Conservation (phyloP, 2,329 filamentous ascomycete species). For the Neurospora sp. region DNA sequence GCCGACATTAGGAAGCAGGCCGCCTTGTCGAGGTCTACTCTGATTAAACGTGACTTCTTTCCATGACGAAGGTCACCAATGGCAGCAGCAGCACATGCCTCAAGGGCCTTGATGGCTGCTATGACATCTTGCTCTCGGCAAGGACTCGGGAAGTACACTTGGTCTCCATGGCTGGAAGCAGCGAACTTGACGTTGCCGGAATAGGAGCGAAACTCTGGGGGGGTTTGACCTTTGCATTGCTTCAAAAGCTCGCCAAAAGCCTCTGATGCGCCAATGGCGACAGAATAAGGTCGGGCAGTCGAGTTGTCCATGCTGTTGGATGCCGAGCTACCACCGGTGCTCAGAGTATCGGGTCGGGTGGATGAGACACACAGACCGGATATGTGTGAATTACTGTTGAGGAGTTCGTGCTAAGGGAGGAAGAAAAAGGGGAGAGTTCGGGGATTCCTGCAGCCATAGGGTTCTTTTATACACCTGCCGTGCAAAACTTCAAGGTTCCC, state of each 20-base stretch:
- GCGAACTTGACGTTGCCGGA: conserved; percentile 22
- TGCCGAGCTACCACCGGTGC: not conserved
- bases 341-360: not conserved
- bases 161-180: conserved; percentile 20
- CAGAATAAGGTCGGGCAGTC: conserved; percentile 18
- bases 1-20: conserved; percentile 48
- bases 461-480: not conserved
- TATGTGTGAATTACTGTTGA: not conserved
- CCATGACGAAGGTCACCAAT: conserved; percentile 46
- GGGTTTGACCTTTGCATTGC: conserved; percentile 22
- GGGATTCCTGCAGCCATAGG: not conserved
- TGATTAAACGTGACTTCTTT: conserved; percentile 27
- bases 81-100: conserved; percentile 48
- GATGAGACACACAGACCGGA: not conserved
- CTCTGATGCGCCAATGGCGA: conserved; percentile 21
- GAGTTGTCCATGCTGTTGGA: not conserved
- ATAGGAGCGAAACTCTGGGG: conserved; percentile 21
- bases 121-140: conserved; percentile 30
- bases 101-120: conserved; percentile 45
- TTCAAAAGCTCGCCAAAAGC: conserved; percentile 21
- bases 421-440: not conserved
- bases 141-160: conserved; percentile 29
- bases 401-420: not conserved
- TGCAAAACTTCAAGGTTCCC: not conserved
- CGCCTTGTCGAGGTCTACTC: conserved; percentile 41